Percentiles rank a stretch among this genome's conserved stretches.
These are phyloP conservation scores for Sphaceloma murrayae DNA, from an alignment of 2,329 filamentous ascomycete genomes.

Conservation along the genomic window DNA sequence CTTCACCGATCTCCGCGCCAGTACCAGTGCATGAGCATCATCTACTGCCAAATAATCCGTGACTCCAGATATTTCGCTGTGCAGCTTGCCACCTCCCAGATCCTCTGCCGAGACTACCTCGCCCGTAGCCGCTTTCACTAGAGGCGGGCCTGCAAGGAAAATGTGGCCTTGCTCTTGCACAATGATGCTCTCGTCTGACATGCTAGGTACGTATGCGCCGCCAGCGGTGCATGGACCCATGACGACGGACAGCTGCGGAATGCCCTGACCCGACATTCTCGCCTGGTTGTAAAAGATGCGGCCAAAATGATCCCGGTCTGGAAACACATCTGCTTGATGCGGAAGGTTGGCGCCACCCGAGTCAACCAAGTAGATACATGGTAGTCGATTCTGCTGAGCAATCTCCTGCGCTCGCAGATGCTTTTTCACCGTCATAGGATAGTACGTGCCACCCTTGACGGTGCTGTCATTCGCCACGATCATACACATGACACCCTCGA, in stretches of 20 bases:
- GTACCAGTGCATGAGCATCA: conserved; percentile 80
- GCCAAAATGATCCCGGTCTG: conserved; percentile 88
- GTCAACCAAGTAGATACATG: conserved; percentile 92
- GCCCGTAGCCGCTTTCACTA: conserved; percentile 93
- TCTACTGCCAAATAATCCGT: conserved; percentile 92
- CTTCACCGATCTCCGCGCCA: conserved; percentile 71
- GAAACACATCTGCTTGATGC: conserved; percentile 92
- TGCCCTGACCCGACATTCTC: conserved; percentile 76
- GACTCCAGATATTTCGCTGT: conserved; percentile 83
- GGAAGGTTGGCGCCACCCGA: conserved; percentile 92
- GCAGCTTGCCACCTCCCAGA: conserved; percentile 78
- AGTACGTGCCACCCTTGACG: conserved; percentile 95
- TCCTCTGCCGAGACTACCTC: conserved; percentile 87
- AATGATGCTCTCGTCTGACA: conserved; percentile 97
- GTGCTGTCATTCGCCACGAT: conserved; percentile 95
- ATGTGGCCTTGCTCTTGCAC: conserved; percentile 94
- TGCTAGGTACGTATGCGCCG: conserved; percentile 89
- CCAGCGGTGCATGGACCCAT: conserved; percentile 97
- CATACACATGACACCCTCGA: conserved; percentile 85
- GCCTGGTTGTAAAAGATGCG: conserved; percentile 98
- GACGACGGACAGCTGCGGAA: conserved; percentile 88
- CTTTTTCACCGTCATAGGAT: conserved; percentile 95
- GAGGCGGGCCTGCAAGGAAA: conserved; percentile 85
- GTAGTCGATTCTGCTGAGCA: conserved; percentile 73
- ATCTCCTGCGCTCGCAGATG: conserved; percentile 86